These are phyloP conservation scores for Fusarium aywerte DNA, from an alignment of 2,329 filamentous ascomycete species.

Conservation along the genomic window DNA sequence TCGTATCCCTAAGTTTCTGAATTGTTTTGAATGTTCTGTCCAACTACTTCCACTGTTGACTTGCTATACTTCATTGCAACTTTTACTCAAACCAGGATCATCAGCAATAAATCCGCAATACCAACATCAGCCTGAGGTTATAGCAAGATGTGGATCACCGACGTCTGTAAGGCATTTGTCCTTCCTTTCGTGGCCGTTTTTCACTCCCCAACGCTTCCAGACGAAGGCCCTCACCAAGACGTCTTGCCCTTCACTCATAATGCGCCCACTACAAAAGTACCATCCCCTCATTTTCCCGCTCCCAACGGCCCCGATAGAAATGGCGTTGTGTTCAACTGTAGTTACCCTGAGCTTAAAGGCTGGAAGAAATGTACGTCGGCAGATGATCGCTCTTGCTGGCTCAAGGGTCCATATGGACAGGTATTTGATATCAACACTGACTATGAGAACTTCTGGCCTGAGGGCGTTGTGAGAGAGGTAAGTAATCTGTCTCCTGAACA, in stretches of 20 bases:
- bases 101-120: no score
- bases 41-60: no score
- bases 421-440: not conserved
- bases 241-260: slow-evolving; percentile 4
- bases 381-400: slow-evolving; percentile 6
- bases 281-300: not conserved
- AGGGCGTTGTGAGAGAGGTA: slow-evolving; percentile 7
- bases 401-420: not conserved
- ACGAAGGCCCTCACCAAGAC: not conserved
- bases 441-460: slow-evolving; percentile 16
- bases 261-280: not conserved
- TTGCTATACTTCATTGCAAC: not conserved
- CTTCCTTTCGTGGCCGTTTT: slow-evolving; percentile 9
- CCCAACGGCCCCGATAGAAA: slow-evolving; percentile 9
- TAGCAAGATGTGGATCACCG: slow-evolving; percentile 10
- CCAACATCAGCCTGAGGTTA: no score
- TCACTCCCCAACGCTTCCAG: not conserved
- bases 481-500: not conserved
- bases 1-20: no score
- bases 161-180: slow-evolving; percentile 10
- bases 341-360: slow-evolving; percentile 1
- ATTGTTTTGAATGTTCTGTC: no score
- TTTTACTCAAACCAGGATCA: no score
- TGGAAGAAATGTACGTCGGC: slow-evolving; percentile 4
- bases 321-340: not conserved